A percentile compares a stretch with the other conserved stretches of the same genome.
phyloP scores from a whole-genome alignment of 306 rosid species.

The Medicago ruthenica region DNA sequence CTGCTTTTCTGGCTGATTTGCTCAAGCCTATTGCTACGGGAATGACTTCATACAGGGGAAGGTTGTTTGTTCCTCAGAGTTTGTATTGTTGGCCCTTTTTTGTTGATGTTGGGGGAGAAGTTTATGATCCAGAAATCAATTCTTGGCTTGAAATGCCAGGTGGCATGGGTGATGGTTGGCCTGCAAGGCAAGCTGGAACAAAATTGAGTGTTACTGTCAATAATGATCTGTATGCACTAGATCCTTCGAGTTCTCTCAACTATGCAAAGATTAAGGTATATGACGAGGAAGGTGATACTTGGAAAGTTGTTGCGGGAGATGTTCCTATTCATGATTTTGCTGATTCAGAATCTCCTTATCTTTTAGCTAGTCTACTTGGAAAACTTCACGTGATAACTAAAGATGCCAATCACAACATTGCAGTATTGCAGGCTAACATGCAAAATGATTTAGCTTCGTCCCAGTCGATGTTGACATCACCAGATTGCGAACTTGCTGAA shows the following conservation, averaged over 20 bases:
- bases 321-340: slow-evolving; percentile 51
- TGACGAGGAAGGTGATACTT: slow-evolving; percentile 54
- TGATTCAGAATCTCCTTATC: slow-evolving; percentile 55
- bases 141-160: slow-evolving; percentile 57
- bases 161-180: slow-evolving; percentile 62
- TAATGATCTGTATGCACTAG: slow-evolving; percentile 51
- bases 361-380: slow-evolving; percentile 57
- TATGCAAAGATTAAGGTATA: slow-evolving; percentile 51
- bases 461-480: slow-evolving; percentile 18
- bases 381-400: slow-evolving; percentile 55
- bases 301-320: slow-evolving; percentile 57
- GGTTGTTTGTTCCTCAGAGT: slow-evolving; percentile 60
- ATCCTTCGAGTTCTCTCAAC: slow-evolving; percentile 52
- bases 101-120: slow-evolving; percentile 59
- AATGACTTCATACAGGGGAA: slow-evolving; percentile 55
- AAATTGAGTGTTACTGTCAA: slow-evolving; percentile 48
- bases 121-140: slow-evolving; percentile 51
- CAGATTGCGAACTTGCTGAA: slow-evolving; percentile 37
- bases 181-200: slow-evolving; percentile 61
- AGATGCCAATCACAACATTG: slow-evolving; percentile 53
- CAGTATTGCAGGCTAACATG: slow-evolving; percentile 51
- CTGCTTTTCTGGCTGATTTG: slow-evolving; percentile 54
- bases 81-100: slow-evolving; percentile 58
- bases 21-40: slow-evolving; percentile 62
- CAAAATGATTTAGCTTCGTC: slow-evolving; percentile 43